These are phyloP conservation scores for Vitis hybrid DNA, from an alignment of 177 flowering plant species.

Conservation along the genomic window DNA sequence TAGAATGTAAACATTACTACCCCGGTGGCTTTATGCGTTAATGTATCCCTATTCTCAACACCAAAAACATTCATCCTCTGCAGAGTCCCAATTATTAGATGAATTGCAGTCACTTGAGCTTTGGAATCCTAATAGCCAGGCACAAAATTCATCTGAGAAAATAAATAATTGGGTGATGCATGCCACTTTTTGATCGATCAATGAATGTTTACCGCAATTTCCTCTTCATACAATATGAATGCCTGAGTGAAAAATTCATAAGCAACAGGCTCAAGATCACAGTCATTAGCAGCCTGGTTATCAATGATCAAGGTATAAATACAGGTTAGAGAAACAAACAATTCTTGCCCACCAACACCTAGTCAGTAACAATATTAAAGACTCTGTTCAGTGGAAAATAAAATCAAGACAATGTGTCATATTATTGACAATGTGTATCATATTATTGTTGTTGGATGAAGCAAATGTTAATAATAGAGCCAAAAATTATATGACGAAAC, in stretches of 20 bases:
- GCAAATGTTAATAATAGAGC: no score
- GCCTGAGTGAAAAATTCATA: constrained; percentile 99
- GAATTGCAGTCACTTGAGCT: constrained; percentile 95
- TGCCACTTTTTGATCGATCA: no score
- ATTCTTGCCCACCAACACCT: neutral
- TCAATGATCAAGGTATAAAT: no score
- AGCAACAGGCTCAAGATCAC: constrained; percentile 91
- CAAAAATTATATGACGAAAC: no score
- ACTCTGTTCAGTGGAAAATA: no score
- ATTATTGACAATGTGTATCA: no score
- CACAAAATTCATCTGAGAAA: neutral
- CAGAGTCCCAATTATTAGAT: constrained; percentile 90
- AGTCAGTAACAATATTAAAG: no score
- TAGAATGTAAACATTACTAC: constrained; percentile 33
- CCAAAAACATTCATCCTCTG: constrained; percentile 96
- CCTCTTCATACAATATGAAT: constrained; percentile 93
- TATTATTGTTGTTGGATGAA: no score
- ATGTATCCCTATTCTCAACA: constrained; percentile 92
- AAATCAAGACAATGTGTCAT: no score
- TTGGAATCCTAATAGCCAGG: constrained; percentile 72
- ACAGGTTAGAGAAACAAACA: no score
- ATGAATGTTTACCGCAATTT: constrained; percentile 69
- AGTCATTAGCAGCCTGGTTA: constrained; percentile 92
- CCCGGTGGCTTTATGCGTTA: constrained; percentile 98
- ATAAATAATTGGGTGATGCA: neutral